These are phyloP conservation scores for Pythium grandisporangium DNA, from an alignment of 352 stramenopile genomes.

Conservation along the genomic window DNA sequence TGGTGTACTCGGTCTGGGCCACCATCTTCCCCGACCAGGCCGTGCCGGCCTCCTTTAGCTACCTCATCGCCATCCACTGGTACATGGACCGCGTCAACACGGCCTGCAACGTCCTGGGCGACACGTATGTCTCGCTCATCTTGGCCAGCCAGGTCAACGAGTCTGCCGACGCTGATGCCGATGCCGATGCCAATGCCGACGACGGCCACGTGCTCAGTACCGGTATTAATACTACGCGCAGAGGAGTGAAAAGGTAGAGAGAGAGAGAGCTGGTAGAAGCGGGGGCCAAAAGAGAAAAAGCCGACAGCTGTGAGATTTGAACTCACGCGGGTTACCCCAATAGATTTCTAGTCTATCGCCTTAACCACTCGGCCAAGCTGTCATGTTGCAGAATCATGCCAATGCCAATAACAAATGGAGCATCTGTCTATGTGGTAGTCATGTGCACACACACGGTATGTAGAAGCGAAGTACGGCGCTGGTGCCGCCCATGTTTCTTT, in stretches of 20 bases:
- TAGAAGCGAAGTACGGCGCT: no score
- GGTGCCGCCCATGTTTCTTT: no score
- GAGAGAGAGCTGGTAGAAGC: no score
- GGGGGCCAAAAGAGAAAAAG: background rate
- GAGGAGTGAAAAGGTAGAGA: no score
- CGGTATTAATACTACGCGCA: no score
- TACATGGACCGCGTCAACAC: slow-evolving; percentile 67
- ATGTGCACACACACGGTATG: no score
- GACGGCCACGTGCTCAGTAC: no score
- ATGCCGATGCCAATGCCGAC: no score
- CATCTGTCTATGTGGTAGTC: no score
- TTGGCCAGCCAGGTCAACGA: slow-evolving; percentile 71
- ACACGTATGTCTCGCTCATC: slow-evolving; percentile 66
- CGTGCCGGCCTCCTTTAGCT: slow-evolving; percentile 55
- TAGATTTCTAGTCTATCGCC: slow-evolving; percentile 15
- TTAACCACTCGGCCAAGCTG: slow-evolving; percentile 13
- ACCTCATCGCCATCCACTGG: slow-evolving; percentile 66
- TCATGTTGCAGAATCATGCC: no score
- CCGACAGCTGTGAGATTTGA: slow-evolving; percentile 1
- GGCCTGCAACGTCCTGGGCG: slow-evolving; percentile 55
- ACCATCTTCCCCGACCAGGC: slow-evolving; percentile 49
- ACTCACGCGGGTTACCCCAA: slow-evolving; percentile 9
- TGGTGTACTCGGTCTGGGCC: slow-evolving; percentile 70
- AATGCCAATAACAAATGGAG: no score
- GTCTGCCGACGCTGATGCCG: slow-evolving; percentile 19